phyloP scores from a whole-genome alignment of 2,329 filamentous ascomycete species.

The Tolypocladium ovalisporum region DNA sequence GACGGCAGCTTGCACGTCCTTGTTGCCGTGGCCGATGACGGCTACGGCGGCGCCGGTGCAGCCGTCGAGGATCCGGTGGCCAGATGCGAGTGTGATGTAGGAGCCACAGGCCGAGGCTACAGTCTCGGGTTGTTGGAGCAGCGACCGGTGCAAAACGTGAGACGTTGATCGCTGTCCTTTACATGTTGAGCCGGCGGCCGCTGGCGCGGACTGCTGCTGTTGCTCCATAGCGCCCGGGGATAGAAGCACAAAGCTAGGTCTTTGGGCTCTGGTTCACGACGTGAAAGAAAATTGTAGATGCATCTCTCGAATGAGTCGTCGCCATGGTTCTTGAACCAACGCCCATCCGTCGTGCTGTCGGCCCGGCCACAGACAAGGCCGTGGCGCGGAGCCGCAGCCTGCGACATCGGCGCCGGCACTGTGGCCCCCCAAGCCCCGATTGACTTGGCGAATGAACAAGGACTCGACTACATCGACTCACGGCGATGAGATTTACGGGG shows the following conservation, averaged over 20 bases:
- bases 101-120: constrained; percentile 32
- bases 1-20: constrained; percentile 49
- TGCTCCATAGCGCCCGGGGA: background rate
- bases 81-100: constrained; percentile 22
- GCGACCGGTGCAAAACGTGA: constrained; percentile 22
- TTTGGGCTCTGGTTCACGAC: background rate
- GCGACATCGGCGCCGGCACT: background rate
- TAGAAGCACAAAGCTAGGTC: background rate
- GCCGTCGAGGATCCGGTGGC: constrained; percentile 49
- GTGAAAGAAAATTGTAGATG: background rate
- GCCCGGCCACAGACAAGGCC: too few species aligned
- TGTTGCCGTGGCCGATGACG: constrained; percentile 52
- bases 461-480: background rate
- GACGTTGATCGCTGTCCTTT: constrained; percentile 6
- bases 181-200: background rate
- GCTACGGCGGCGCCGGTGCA: constrained; percentile 55
- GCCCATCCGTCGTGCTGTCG: too few species aligned
- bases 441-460: background rate
- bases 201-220: background rate
- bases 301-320: background rate
- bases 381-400: background rate
- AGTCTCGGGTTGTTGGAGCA: constrained; percentile 13
- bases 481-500: background rate
- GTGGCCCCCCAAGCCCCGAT: background rate
- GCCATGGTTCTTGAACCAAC: background rate